Evolutionary conservation across 1,284 basidiomycete species (phyloP), one percentile per base, ranked within the genome.

Genomic region (Apiotrichum sp.): DNA sequence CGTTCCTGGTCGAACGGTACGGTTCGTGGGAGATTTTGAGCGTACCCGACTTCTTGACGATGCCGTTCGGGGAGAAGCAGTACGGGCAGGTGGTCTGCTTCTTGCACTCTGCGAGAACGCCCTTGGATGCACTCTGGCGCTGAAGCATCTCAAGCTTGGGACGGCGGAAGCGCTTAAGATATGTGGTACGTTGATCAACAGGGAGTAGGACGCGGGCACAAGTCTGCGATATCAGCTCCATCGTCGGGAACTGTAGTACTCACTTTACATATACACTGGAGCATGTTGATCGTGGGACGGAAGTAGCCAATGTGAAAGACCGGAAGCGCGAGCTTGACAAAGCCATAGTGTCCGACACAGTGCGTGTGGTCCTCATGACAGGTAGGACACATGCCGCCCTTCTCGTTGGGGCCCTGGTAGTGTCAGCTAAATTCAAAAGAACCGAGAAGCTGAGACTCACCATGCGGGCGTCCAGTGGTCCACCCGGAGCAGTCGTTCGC

Each of bases 291-390:
- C 11, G 87, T 90, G 62, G 97, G 92, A 70, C 93, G 92, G 80
- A 98, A 97, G 78, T 92, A 99, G 13, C 96, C 96, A 62, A 98
- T 91, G 72, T 98, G 93, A 71, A 98, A 98, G 11, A 98, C 93
- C 0, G 95, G 95, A 11, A 99, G 85, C 35, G 89, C 86, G 39
- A 98, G 83, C 76, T 95, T 95, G 79, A 97, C 93, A 77, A 95
- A 96, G 6, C 93, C 93, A 74, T 95, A 97, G 75, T 98, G 93
- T 1, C 96, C 96, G 6, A 98, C 93, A 73, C 96, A 99, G 64
- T 97, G 92, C 2, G 93, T 88, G 56, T 91, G 86, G 43, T 85
- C 86, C 61, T 93, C 84, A 13, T 92, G 92, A 70, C 96, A 99
- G 0, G 96, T 99, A 73, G 95, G 88, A 76, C 96, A 99, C 63